Conservation (phyloP, 192 early-diverging fungal genomes). For the Linnemannia zychae region DNA sequence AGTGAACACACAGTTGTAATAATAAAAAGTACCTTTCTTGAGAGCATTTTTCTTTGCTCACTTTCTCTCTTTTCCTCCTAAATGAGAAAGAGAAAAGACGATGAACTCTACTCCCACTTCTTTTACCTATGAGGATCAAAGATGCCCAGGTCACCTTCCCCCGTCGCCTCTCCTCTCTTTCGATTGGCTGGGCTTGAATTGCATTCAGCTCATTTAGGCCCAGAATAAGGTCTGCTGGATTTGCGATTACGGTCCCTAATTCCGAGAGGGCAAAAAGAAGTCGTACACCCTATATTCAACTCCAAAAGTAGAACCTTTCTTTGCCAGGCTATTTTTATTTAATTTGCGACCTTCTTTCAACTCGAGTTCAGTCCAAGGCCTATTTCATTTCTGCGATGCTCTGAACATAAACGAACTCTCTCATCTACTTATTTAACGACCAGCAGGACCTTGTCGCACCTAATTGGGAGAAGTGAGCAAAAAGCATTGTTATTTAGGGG, state of each 20-base stretch:
- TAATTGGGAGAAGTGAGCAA: too few species aligned
- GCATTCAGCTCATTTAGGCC: background rate
- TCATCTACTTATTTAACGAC: too few species aligned
- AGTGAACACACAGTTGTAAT: background rate
- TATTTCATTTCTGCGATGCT: too few species aligned
- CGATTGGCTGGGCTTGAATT: background rate
- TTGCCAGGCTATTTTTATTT: too few species aligned
- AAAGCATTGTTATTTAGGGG: too few species aligned
- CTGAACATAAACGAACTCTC: too few species aligned
- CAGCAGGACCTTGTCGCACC: too few species aligned
- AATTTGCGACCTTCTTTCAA: too few species aligned
- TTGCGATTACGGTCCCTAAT: too few species aligned
- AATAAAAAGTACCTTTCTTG: background rate
- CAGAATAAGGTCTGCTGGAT: conserved; percentile 1
- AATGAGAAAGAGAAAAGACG: background rate
- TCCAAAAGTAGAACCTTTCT: background rate
- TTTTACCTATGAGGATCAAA: too few species aligned
- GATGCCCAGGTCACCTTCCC: background rate
- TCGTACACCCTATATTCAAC: background rate
- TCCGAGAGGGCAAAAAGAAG: background rate
- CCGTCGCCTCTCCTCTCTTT: background rate
- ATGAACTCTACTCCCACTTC: too few species aligned
- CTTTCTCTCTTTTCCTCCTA: background rate
- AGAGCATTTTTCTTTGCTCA: conserved; percentile 1
- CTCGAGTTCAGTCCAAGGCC: too few species aligned